Conservation (phyloP, 257 asterid species). For the Scutellaria baicalensis region DNA sequence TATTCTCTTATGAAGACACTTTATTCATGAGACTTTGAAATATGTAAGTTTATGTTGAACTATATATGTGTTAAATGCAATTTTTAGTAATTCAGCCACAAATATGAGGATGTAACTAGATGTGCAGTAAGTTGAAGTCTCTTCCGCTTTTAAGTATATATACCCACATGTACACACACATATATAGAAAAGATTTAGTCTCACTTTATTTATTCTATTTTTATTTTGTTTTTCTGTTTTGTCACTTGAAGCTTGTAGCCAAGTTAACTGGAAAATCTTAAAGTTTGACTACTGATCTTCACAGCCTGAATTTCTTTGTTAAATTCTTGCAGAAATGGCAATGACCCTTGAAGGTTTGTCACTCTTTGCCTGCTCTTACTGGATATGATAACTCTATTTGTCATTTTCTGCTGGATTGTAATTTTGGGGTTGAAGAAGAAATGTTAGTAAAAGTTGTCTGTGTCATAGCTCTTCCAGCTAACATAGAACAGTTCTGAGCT, state of each 20-base stretch:
- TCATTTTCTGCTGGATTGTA: background rate
- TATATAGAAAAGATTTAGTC: background rate
- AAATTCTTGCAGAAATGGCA: slow-evolving; percentile 44
- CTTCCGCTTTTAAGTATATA: background rate
- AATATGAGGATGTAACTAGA: background rate
- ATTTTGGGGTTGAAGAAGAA: background rate
- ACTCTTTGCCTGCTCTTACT: background rate
- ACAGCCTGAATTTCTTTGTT: background rate
- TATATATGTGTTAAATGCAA: background rate
- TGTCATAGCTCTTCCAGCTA: background rate
- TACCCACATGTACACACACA: background rate
- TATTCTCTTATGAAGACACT: background rate
- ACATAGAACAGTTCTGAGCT: background rate
- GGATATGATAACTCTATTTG: background rate
- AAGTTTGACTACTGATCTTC: slow-evolving; percentile 5
- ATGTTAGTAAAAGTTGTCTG: background rate
- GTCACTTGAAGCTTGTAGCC: background rate
- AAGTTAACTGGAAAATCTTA: background rate
- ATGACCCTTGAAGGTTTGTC: slow-evolving; percentile 82
- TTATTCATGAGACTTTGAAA: background rate
- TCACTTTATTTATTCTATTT: background rate
- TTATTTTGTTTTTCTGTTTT: background rate
- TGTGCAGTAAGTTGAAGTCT: background rate
- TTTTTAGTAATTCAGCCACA: background rate
- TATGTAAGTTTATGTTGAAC: background rate